Evolutionary conservation across 768 basidiomycete species (phyloP), one percentile per base, ranked within the genome.

Genomic region (Phanerochaete carnosa): DNA sequence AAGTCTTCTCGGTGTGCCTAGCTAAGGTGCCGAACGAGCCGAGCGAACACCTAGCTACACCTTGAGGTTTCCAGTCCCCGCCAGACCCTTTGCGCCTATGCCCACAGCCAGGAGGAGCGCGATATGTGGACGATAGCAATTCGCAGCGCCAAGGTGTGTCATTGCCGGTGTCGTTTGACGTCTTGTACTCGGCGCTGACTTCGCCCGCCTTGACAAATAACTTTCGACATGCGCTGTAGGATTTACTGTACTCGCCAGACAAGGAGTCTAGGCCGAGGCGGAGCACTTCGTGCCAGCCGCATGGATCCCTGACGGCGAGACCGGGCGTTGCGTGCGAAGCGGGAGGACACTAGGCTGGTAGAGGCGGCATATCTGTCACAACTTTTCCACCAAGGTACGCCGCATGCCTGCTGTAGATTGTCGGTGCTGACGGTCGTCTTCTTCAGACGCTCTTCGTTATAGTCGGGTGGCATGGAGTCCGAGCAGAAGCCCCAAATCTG

Each of bases 221-320:
- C 67, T 77, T 94, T 16, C 83, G 92, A 43, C 83, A 85, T 3
- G 83, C 83, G 0, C 73, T 94, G 13, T 87, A 89, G 66, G 92
- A 92, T 1, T 72, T 90, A 30, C 89, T 89, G 0, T 86, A 89
- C 66, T 78, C 79, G 2, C 87, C 86, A 0, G 75, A 80, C 1
- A 83, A 86, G 29, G 69, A 67, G 58, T 66, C 45, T 28, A 53
- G n/a, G n/a, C n/a, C n/a, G n/a, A n/a, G n/a, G n/a, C n/a, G n/a
- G n/a, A n/a, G n/a, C n/a, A n/a, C n/a, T 96, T 94, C 77, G 84
- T 93, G 1, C 94, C 95, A 5, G 90, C 95, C 0, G 83, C 96
- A 25, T 97, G 95, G 95, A 87, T 95, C 29, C 93, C 95, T 0
- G 93, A 97, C 68, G 82, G 84, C 61, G 90, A 83, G 71, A 88